Base-by-base conservation (phyloP, 192 early-diverging fungal species). In the Backusella mclennaniae region DNA sequence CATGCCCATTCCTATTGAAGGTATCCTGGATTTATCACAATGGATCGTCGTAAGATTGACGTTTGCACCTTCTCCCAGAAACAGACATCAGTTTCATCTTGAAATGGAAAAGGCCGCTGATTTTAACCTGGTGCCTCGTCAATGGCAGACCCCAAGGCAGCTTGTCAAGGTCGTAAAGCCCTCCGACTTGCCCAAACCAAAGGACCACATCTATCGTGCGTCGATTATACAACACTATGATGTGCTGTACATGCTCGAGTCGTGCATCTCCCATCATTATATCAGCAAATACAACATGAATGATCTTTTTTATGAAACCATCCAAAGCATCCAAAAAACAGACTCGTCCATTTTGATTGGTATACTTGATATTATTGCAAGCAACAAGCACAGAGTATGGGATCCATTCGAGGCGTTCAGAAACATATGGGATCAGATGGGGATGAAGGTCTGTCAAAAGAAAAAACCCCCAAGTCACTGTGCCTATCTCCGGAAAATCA, bases 401-500 rank as follows among this genome's bases (percentile, higher is more conserved):
- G 69, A 87, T 75, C 82, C 86, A 0, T 35, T 74, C 4, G 46
- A 63, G 0, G 73, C 79, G 5, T 76, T 90, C 17, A 49, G 42
- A 1, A 41, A 33, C 8, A 81, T 82, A 8, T 76, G 72, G 23
- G 7, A 33, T 7, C 81, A 76, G 35, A 70, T 79, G 21, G 33
- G 66, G 9, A 73, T 63, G 8, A 79, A 67, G 1, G 71, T 79
- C 1, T 46, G 56, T 4, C 78, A 77, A 1, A 74, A 80, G 0
- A 66, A 78, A 0, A 83, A 75, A 6, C 52, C 85, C 0, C 87
- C 89, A 6, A 41, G 76, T 6, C 82, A 89, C 66, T 87, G 85
- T 35, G 83, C 86, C 14, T 66, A 82, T 31, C 77, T 92, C 6
- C 77, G 88, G 0, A 90, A 89, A 69, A 73, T 89, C 1, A 75